These are phyloP conservation scores for Saxispiralis lemnorum DNA, from an alignment of 495 filamentous ascomycete genomes.

Conservation along the genomic window DNA sequence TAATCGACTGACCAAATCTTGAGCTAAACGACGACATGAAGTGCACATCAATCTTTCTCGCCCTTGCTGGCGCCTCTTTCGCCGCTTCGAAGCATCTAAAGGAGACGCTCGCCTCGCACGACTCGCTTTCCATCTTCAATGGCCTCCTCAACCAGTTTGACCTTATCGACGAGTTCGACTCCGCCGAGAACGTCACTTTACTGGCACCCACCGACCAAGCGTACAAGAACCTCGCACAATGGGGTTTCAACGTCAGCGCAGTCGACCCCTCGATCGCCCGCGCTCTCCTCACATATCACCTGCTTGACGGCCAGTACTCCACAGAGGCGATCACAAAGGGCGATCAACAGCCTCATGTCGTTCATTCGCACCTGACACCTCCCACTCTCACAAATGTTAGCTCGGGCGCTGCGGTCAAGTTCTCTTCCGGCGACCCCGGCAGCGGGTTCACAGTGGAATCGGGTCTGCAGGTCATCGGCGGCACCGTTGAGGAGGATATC, in stretches of 20 bases:
- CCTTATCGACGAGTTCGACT: slow-evolving; percentile 1
- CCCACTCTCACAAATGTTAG: slow-evolving; percentile 1
- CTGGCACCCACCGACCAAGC: slow-evolving; percentile 2
- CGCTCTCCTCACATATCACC: slow-evolving; percentile 2
- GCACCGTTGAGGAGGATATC: slow-evolving; percentile 1
- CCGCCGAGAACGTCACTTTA: not conserved
- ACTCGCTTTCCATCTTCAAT: slow-evolving; percentile 1
- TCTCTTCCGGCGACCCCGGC: not conserved
- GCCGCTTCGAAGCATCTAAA: not conserved
- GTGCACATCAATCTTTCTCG: too few relatives aligned
- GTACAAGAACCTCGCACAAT: slow-evolving; percentile 1
- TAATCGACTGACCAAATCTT: too few relatives aligned
- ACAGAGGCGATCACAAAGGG: not conserved
- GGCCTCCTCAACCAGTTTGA: slow-evolving; percentile 2
- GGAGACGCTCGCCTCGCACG: not conserved
- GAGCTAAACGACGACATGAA: too few relatives aligned
- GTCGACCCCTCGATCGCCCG: slow-evolving; percentile 2
- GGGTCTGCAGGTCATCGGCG: slow-evolving; percentile 2
- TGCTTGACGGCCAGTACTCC: not conserved
- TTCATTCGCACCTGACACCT: not conserved
- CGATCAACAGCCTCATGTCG: not conserved
- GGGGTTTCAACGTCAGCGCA: slow-evolving; percentile 5
- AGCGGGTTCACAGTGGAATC: not conserved
- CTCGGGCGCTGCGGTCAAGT: not conserved
- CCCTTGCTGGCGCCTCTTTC: too few relatives aligned